A percentile compares a stretch with the other conserved stretches of the same genome.
These are phyloP conservation scores for Daedaleopsis sinensis DNA, from an alignment of 768 basidiomycete genomes.

Conservation along the genomic window DNA sequence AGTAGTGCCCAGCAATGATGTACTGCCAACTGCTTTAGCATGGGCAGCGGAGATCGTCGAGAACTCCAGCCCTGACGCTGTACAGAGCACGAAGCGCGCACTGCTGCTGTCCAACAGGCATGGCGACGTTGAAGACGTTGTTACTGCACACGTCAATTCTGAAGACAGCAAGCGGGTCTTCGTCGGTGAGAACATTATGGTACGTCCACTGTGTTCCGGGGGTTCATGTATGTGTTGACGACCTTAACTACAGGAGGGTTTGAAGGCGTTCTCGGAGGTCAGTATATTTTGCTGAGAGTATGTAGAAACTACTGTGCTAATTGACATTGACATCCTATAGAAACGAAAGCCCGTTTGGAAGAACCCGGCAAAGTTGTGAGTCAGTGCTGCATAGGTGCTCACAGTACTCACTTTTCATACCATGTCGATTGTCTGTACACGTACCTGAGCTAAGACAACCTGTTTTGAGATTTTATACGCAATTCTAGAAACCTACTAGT, in stretches of 20 bases:
- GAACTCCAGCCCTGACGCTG: constrained; percentile 75
- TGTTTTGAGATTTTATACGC: too few relatives aligned
- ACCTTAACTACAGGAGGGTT: constrained; percentile 55
- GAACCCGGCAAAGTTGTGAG: constrained; percentile 58
- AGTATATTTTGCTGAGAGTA: constrained; percentile 15
- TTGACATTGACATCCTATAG: constrained; percentile 29
- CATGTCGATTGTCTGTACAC: too few relatives aligned
- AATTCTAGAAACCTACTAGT: too few relatives aligned
- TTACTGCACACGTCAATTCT: constrained; percentile 48
- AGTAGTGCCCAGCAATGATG: constrained; percentile 58
- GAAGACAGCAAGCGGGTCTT: constrained; percentile 56
- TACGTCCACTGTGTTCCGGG: constrained; percentile 27
- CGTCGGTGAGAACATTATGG: constrained; percentile 71
- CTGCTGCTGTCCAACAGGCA: constrained; percentile 56
- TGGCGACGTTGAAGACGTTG: constrained; percentile 53
- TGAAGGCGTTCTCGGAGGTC: constrained; percentile 70
- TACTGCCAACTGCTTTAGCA: constrained; percentile 63
- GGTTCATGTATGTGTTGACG: neutral
- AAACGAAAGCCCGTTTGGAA: constrained; percentile 56
- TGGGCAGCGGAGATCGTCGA: constrained; percentile 59
- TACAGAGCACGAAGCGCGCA: constrained; percentile 75
- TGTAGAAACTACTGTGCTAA: too few relatives aligned
- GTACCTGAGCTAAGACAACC: too few relatives aligned
- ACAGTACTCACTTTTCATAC: neutral
- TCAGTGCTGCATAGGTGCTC: neutral